Base-by-base conservation (phyloP, 345 rosid species). In the Ailanthus altissimus region DNA sequence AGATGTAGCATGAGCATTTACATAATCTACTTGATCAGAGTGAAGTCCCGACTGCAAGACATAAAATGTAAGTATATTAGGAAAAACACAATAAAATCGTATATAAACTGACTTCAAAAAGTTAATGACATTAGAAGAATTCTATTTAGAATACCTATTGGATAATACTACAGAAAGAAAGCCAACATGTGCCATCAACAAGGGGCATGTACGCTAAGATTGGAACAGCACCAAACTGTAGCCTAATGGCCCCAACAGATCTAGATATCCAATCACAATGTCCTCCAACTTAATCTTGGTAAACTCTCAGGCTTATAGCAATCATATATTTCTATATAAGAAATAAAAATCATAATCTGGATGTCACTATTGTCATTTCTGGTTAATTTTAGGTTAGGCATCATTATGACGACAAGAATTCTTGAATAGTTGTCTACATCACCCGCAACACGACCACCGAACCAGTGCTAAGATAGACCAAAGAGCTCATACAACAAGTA, bases 1-100 rank as follows among this genome's bases (percentile, higher is more conserved):
- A 28, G 98, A 96, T 46, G 97, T 96, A 40, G 99, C 99, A 88
- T 96, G 99, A 23, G 99, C 94, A 64, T 96, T 96, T 64, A 93
- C 79, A 72, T 93, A 96, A 83, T 91, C 97, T 72, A 96, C 95
- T 84, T 93, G 94, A 80, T 80, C 77, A 58, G 97, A 89, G 70
- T 75, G 85, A 80, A 96, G 83, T 77, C 94, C 95, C 53, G 98
- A 88, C 97, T 96, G 89, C 83, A 81, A 81, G 36, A 51, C 81
- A 23, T n/a, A 63, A 45, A 75, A 81, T 69, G 46, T 32, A 76
- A 78, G 53, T 26, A 65, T 51, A 73, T 78, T 61, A 78, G 63
- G 61, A 75, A 71, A 81, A 79, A 32, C 28, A 46, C 56, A 28
- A 66, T 57, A 23, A 43, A 32, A 20, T 25, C 40, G 73, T 60